Evolutionary conservation across 768 basidiomycete genomes (phyloP).

Genomic region (Tubosaeta brunneosetosa): DNA sequence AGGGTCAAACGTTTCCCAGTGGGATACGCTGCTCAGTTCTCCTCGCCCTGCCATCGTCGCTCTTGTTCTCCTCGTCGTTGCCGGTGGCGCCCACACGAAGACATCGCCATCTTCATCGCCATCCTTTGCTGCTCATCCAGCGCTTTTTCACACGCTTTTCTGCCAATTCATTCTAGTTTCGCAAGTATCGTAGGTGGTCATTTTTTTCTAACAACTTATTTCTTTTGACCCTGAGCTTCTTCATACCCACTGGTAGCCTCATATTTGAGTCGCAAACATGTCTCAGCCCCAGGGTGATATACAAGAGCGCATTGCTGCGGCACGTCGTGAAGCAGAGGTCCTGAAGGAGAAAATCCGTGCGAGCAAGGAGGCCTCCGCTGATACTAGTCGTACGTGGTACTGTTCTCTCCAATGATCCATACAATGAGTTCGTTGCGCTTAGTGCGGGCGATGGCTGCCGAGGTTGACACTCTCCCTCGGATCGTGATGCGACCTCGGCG

Average conservation of each 20-base stretch:
- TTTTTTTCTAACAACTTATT: slow-evolving; percentile 21
- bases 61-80: slow-evolving; percentile 2
- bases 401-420: slow-evolving; percentile 1
- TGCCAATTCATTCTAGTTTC: slow-evolving; percentile 25
- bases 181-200: slow-evolving; percentile 26
- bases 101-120: slow-evolving; percentile 9
- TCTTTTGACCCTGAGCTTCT: background rate
- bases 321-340: slow-evolving; percentile 92
- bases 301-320: slow-evolving; percentile 91
- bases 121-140: slow-evolving; percentile 14
- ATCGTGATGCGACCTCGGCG: slow-evolving; percentile 96
- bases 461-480: slow-evolving; percentile 92
- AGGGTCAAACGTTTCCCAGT: slow-evolving; percentile 14
- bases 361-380: slow-evolving; percentile 94
- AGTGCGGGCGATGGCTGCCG: slow-evolving; percentile 99
- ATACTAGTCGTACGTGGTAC: slow-evolving; percentile 81
- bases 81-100: slow-evolving; percentile 8
- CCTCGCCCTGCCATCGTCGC: slow-evolving; percentile 7
- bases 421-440: slow-evolving; percentile 13
- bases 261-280: slow-evolving; percentile 27
- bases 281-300: slow-evolving; percentile 77
- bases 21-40: slow-evolving; percentile 9
- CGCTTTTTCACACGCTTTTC: slow-evolving; percentile 25
- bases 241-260: background rate
- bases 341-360: slow-evolving; percentile 98